phyloP scores from a whole-genome alignment of 768 basidiomycete genomes.

The Suillus fuscotomentosus region DNA sequence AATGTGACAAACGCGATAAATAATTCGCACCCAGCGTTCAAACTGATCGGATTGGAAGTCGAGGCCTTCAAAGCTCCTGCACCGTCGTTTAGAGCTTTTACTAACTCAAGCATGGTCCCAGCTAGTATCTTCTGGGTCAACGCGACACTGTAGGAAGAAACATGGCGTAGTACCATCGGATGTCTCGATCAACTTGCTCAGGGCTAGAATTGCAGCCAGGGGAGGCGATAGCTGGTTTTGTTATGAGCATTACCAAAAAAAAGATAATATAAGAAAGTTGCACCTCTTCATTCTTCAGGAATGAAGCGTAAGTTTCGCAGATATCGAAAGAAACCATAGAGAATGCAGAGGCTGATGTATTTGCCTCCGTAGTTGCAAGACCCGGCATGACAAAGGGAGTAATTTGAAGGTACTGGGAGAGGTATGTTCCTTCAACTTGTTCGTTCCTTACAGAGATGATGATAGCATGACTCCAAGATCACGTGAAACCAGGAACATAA shows the following conservation, averaged over 20 bases:
- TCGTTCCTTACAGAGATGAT: neutral
- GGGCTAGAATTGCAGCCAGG: constrained; percentile 82
- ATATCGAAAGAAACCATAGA: constrained; percentile 39
- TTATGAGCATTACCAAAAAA: neutral
- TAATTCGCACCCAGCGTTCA: constrained; percentile 87
- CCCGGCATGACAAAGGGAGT: neutral
- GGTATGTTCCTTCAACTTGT: neutral
- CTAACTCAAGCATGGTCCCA: constrained; percentile 92
- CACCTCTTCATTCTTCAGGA: constrained; percentile 68
- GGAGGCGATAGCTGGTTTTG: constrained; percentile 67
- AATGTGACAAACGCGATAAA: constrained; percentile 88
- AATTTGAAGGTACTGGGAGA: neutral
- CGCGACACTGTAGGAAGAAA: constrained; percentile 2
- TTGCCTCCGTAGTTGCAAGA: neutral
- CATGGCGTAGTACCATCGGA: constrained; percentile 61
- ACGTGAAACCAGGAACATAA: neutral
- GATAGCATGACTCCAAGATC: neutral
- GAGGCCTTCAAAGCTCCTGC: constrained; percentile 59
- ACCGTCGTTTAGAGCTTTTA: constrained; percentile 77
- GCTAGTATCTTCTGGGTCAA: constrained; percentile 39
- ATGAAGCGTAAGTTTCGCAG: constrained; percentile 52
- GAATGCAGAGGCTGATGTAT: neutral
- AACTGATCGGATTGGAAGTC: constrained; percentile 77
- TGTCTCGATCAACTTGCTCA: constrained; percentile 77
- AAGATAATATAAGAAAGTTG: constrained; percentile 16